A percentile compares a stretch with the other conserved stretches of the same genome.
These are phyloP conservation scores for Penicillium sp. DNA, from an alignment of 2,329 filamentous ascomycete species.

Conservation along the genomic window DNA sequence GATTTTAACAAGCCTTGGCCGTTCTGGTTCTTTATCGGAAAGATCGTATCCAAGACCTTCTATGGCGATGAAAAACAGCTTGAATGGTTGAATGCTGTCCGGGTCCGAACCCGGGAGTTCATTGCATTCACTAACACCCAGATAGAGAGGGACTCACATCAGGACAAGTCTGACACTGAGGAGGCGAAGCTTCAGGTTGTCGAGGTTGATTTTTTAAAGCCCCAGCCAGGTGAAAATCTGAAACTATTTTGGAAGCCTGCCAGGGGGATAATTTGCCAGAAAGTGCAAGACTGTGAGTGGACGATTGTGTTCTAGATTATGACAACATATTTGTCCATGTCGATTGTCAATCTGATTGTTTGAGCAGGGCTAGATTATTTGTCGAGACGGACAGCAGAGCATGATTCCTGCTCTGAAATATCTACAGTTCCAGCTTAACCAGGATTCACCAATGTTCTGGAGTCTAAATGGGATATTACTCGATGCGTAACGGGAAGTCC, in stretches of 20 bases:
- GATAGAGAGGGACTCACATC: neutral
- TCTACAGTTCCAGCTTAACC: too few species aligned
- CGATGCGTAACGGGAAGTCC: too few species aligned
- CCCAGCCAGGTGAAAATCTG: constrained; percentile 7
- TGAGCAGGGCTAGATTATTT: too few species aligned
- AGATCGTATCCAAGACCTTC: constrained; percentile 8
- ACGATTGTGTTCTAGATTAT: too few species aligned
- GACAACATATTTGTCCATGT: too few species aligned
- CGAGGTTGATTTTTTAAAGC: constrained; percentile 10
- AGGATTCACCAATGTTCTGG: too few species aligned
- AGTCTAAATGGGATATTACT: too few species aligned
- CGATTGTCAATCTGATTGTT: too few species aligned
- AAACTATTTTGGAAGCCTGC: constrained; percentile 11
- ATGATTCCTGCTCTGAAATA: too few species aligned
- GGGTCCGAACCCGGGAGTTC: constrained; percentile 7
- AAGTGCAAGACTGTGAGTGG: too few species aligned
- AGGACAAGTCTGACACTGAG: neutral
- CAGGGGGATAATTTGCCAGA: constrained; percentile 5
- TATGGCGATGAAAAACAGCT: constrained; percentile 8
- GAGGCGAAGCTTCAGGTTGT: constrained; percentile 2
- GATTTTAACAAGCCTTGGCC: constrained; percentile 11
- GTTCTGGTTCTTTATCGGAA: constrained; percentile 11
- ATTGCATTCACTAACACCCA: constrained; percentile 9
- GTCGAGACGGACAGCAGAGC: too few species aligned
- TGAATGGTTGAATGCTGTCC: constrained; percentile 10